These are phyloP conservation scores for Syncephalastrum racemosum DNA, from an alignment of 371 early-diverging fungal species.

Conservation along the genomic window DNA sequence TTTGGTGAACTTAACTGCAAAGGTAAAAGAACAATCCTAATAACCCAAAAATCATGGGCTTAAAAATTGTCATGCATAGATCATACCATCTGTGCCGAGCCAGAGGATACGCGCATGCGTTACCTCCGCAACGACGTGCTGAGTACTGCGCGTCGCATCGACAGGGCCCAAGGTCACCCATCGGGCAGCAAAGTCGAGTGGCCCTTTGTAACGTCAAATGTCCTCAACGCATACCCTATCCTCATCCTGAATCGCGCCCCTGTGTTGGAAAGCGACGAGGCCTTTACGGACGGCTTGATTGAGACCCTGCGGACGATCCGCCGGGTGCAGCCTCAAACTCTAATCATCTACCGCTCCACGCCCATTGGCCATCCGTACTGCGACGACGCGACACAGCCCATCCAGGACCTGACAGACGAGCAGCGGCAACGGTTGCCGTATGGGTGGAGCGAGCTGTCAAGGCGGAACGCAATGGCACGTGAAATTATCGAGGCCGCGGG, in stretches of 20 bases:
- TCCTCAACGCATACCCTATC: slow-evolving; percentile 40
- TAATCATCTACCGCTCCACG: slow-evolving; percentile 56
- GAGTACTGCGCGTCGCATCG: slow-evolving; percentile 37
- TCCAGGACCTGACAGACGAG: slow-evolving; percentile 26
- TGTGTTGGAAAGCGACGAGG: slow-evolving; percentile 41
- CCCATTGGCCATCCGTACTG: slow-evolving; percentile 49
- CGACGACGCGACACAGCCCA: slow-evolving; percentile 39
- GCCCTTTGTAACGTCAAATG: slow-evolving; percentile 44
- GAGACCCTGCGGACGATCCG: slow-evolving; percentile 50
- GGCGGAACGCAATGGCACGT: slow-evolving; percentile 58
- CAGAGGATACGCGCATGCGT: slow-evolving; percentile 30
- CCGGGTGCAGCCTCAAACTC: slow-evolving; percentile 30
- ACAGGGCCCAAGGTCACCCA: slow-evolving; percentile 38
- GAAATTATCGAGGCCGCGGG: slow-evolving; percentile 58
- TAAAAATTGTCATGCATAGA: slow-evolving; percentile 19
- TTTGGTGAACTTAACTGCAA: slow-evolving; percentile 60
- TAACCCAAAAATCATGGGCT: too few species aligned
- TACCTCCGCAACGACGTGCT: slow-evolving; percentile 60
- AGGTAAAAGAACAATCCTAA: slow-evolving; percentile 23
- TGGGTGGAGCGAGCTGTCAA: slow-evolving; percentile 52
- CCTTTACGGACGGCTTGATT: slow-evolving; percentile 44
- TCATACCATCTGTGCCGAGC: slow-evolving; percentile 40
- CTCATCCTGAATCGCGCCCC: slow-evolving; percentile 56
- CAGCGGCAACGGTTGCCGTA: slow-evolving; percentile 47
- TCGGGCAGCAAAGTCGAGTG: slow-evolving; percentile 43